Conservation (phyloP, 1,284 basidiomycete species). For the Apiotrichum domesticum region DNA sequence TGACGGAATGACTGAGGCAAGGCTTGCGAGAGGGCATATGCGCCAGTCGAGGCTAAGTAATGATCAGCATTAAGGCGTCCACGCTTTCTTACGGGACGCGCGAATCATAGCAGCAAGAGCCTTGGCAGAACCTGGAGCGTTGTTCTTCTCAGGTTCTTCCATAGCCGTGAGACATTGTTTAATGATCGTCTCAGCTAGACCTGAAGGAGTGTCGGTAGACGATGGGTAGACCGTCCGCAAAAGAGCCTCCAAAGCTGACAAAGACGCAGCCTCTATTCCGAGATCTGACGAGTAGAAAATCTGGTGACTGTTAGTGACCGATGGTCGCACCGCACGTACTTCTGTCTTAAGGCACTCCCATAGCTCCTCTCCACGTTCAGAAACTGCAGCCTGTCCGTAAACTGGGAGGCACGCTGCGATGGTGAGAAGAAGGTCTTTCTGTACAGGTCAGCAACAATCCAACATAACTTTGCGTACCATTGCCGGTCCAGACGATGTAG, state of each 20-base stretch:
- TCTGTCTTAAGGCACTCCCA: conserved; percentile 86
- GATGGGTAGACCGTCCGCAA: conserved; percentile 63
- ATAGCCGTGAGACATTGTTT: conserved; percentile 72
- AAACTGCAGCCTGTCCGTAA: conserved; percentile 63
- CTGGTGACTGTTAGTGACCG: conserved; percentile 47
- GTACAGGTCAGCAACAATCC: conserved; percentile 4
- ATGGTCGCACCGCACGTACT: conserved; percentile 47
- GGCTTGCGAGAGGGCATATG: conserved; percentile 60
- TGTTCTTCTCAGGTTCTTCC: conserved; percentile 82
- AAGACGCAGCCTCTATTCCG: conserved; percentile 63
- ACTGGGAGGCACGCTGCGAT: conserved; percentile 70
- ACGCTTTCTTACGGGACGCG: conserved; percentile 58
- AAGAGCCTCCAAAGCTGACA: conserved; percentile 64
- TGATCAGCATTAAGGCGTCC: conserved; percentile 11
- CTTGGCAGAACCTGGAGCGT: conserved; percentile 76
- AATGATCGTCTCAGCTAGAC: conserved; percentile 65
- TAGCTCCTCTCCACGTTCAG: conserved; percentile 62
- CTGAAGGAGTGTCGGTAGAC: conserved; percentile 47
- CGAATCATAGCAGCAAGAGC: conserved; percentile 68
- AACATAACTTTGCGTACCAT: conserved; percentile 56
- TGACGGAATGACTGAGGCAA: conserved; percentile 67
- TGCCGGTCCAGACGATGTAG: conserved; percentile 70
- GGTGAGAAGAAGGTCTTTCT: conserved; percentile 77
- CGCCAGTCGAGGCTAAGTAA: conserved; percentile 60
- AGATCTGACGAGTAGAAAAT: conserved; percentile 83